A percentile compares a stretch with the other conserved stretches of the same genome.
Evolutionary conservation across 2,329 filamentous ascomycete species (phyloP).

Genomic region (Pestalotiopsis sp.): DNA sequence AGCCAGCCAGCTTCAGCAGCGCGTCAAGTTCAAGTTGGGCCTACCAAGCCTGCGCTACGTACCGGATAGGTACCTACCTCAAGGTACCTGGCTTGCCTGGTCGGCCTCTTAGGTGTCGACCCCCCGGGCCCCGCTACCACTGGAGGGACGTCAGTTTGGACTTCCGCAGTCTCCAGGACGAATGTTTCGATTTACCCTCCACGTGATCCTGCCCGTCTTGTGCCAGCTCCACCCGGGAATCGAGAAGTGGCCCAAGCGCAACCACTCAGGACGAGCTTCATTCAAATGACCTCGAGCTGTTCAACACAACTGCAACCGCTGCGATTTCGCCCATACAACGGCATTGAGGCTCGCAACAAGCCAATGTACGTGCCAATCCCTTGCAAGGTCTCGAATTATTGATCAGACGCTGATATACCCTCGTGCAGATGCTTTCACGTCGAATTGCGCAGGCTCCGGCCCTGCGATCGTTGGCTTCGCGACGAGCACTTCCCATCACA

Average conservation of each 20-base stretch:
- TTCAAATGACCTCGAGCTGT: slow-evolving; percentile 20
- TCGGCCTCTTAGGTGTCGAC: background rate
- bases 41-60: background rate
- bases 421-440: slow-evolving; percentile 61
- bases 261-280: slow-evolving; percentile 5
- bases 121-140: background rate
- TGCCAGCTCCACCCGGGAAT: background rate
- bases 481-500: slow-evolving; percentile 49
- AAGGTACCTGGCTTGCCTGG: background rate
- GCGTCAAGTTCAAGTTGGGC: background rate
- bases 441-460: slow-evolving; percentile 57
- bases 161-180: too few relatives aligned
- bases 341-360: slow-evolving; percentile 36
- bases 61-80: background rate
- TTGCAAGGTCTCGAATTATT: too few relatives aligned
- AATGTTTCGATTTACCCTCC: too few relatives aligned
- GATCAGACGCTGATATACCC: slow-evolving; percentile 2
- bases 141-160: background rate
- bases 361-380: slow-evolving; percentile 35
- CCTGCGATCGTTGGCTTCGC: slow-evolving; percentile 48
- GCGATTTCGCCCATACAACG: slow-evolving; percentile 23
- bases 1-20: background rate
- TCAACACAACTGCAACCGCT: slow-evolving; percentile 27
- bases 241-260: slow-evolving; percentile 14
- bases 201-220: background rate